Conservation (phyloP, 208 protist species). For the Trypanosoma boissoni region DNA sequence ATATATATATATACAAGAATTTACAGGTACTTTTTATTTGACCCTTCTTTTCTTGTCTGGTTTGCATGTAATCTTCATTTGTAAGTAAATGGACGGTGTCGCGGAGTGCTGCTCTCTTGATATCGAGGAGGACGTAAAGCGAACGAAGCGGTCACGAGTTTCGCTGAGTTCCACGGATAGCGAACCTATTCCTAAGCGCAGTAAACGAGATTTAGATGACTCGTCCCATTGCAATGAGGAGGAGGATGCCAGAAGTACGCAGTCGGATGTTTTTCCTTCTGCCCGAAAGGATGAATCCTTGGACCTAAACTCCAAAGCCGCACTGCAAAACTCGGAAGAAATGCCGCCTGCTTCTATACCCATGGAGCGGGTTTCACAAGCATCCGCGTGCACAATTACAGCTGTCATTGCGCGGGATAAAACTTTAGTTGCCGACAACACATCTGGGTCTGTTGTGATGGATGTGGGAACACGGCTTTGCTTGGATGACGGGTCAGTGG, state of each 20-base stretch:
- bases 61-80: too few species aligned
- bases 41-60: not conserved
- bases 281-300: not conserved
- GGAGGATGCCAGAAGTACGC: not conserved
- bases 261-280: slow-evolving; percentile 5
- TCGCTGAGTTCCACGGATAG: slow-evolving; percentile 87
- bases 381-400: slow-evolving; percentile 36
- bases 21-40: too few species aligned
- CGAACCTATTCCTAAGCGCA: slow-evolving; percentile 48
- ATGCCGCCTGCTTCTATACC: slow-evolving; percentile 23
- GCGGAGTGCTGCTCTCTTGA: not conserved
- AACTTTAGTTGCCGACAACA: slow-evolving; percentile 49
- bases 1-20: too few species aligned
- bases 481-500: slow-evolving; percentile 40
- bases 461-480: slow-evolving; percentile 69
- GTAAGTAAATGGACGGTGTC: slow-evolving; percentile 1
- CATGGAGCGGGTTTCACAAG: slow-evolving; percentile 52
- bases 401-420: slow-evolving; percentile 23
- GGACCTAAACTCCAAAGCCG: not conserved
- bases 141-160: slow-evolving; percentile 28
- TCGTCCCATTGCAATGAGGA: slow-evolving; percentile 8
- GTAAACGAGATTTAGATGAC: slow-evolving; percentile 9
- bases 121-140: slow-evolving; percentile 7
- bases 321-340: not conserved
- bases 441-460: slow-evolving; percentile 37